Evolutionary conservation across 108 stramenopile species (phyloP), one percentile per base, ranked within the genome.

Genomic region (Fragilaria radians): DNA sequence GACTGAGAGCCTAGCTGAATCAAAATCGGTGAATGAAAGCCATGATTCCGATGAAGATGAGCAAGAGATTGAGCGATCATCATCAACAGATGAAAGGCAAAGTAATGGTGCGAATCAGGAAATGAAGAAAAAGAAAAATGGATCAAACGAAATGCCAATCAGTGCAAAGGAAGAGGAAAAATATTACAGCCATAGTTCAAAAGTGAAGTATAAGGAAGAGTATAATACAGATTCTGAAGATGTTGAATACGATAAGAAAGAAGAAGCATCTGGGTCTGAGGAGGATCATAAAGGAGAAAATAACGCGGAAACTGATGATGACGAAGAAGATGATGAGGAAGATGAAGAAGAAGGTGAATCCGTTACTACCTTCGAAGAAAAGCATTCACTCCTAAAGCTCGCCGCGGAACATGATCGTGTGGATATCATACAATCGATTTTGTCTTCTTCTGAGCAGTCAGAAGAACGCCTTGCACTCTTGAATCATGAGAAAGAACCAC

Each of bases 351-450:
- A 81, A 3, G 75, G 81, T 1, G 78, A 85, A 21, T 64, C 55
- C 21, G 48, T 29, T 17, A 83, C 86, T 21, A 72, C 89, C 5
- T 52, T 86, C 11, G 66, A 67, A 52, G 91, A 92, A 47, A 76
- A 86, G 57, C 85, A 78, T 28, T 82, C 85, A 27, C 69, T 92
- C 5, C 62, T 92, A 1, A 61, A 81, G 24, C 71, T 92, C n/a
- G 91, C 91, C 2, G 87, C 85, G 4, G 87, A 92, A 62, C 91
- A 92, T 56, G 87, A 92, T 71, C 82, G 91, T 11, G 87, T 88
- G 18, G 91, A 92, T 59, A 88, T 92, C 60, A 65, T 92, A 22
- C 74, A 92, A 52, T 65, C 75, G 26, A 70, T 92, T 0, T 42
- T 92, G 19, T 50, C 52, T 31, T 32, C 68, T 49, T 46, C 22